These are phyloP conservation scores for Ganoderma resinaceum DNA, from an alignment of 1,284 basidiomycete genomes.

Conservation along the genomic window DNA sequence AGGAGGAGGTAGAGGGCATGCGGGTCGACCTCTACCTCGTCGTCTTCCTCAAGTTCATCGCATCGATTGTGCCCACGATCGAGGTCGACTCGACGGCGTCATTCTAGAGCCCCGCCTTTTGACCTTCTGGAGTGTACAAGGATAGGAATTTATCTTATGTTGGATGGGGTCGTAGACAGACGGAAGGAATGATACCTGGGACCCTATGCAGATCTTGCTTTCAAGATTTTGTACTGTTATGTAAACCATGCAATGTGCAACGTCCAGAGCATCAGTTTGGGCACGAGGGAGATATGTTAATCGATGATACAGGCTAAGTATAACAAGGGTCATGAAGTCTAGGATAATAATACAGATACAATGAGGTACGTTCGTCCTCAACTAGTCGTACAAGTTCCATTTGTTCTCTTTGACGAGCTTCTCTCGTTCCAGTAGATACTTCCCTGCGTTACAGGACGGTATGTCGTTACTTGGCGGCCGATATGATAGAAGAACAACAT, in stretches of 20 bases:
- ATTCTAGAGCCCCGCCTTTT: conserved; percentile 53
- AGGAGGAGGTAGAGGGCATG: conserved; percentile 85
- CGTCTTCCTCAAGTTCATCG: conserved; percentile 98
- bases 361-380: neutral
- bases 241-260: conserved; percentile 34
- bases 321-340: neutral
- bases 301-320: neutral
- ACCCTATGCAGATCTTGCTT: conserved; percentile 35
- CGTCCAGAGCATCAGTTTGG: neutral
- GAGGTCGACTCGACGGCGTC: conserved; percentile 92
- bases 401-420: conserved; percentile 82
- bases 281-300: neutral
- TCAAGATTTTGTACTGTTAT: conserved; percentile 35
- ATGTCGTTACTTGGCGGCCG: neutral
- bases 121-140: neutral
- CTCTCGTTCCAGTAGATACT: conserved; percentile 86
- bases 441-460: conserved; percentile 56
- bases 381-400: conserved; percentile 63
- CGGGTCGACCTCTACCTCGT: conserved; percentile 95
- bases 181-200: conserved; percentile 36
- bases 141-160: neutral
- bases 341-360: neutral
- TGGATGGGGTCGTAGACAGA: conserved; percentile 24
- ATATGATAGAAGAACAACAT: conserved; percentile 23
- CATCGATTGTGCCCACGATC: conserved; percentile 93